Conservation (phyloP, 2,329 filamentous ascomycete species). For the Berkeleyomyces rouxiae region DNA sequence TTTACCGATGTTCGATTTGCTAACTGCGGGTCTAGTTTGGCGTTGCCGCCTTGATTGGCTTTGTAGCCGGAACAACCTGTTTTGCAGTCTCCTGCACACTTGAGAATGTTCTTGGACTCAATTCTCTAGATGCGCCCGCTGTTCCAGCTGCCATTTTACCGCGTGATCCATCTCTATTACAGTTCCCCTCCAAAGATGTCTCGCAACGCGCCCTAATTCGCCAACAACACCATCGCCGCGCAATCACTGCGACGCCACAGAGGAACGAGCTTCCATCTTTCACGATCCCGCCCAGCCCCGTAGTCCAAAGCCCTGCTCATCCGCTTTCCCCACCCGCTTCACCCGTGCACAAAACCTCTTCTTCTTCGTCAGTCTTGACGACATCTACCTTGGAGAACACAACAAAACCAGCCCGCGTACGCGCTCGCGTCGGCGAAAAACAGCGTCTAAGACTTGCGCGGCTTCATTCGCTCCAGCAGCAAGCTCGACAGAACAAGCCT, state of each 20-base stretch:
- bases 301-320: background rate
- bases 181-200: background rate
- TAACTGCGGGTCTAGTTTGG: constrained; percentile 2
- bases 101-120: background rate
- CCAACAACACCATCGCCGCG: background rate
- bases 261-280: background rate
- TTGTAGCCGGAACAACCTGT: constrained; percentile 5
- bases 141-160: background rate
- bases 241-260: background rate
- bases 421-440: background rate
- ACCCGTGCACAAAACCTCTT: background rate
- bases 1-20: background rate
- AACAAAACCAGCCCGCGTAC: background rate
- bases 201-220: background rate
- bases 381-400: background rate
- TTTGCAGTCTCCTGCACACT: constrained; percentile 5
- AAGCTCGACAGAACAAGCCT: background rate
- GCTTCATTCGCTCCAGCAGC: background rate
- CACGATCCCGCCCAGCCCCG: background rate
- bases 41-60: constrained; percentile 9
- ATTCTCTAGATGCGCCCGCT: background rate
- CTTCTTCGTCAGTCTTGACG: background rate
- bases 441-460: constrained; percentile 1
- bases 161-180: background rate
- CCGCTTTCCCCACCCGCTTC: background rate